These are phyloP conservation scores for Lasiosphaeria ovina DNA, from an alignment of 495 filamentous ascomycete genomes.

Conservation along the genomic window DNA sequence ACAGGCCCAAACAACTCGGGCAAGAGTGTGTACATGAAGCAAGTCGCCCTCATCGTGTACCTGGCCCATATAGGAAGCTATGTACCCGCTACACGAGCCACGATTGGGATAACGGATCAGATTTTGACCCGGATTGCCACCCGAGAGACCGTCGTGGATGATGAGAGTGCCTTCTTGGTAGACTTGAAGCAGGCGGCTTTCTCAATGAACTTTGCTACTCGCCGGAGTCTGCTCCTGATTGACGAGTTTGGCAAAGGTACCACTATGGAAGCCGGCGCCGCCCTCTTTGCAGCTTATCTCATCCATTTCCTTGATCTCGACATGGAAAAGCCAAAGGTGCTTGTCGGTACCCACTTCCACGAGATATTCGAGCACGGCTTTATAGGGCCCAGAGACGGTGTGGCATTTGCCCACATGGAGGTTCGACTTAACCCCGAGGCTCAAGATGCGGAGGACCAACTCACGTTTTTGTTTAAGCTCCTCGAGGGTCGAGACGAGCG, in stretches of 20 bases:
- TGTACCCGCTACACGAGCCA: slow-evolving; percentile 76
- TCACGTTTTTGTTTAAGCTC: slow-evolving; percentile 85
- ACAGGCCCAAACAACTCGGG: slow-evolving; percentile 97
- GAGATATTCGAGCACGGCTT: slow-evolving; percentile 83
- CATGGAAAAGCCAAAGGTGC: slow-evolving; percentile 69
- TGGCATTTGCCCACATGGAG: slow-evolving; percentile 85
- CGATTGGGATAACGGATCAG: slow-evolving; percentile 86
- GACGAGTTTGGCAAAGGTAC: slow-evolving; percentile 99
- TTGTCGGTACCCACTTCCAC: slow-evolving; percentile 91
- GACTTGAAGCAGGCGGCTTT: slow-evolving; percentile 88
- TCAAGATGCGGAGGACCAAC: slow-evolving; percentile 62
- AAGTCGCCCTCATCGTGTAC: slow-evolving; percentile 90
- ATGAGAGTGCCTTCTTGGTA: slow-evolving; percentile 90
- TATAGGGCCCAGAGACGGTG: slow-evolving; percentile 53
- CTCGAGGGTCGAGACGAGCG: slow-evolving; percentile 67
- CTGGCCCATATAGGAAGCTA: slow-evolving; percentile 92
- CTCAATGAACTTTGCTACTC: slow-evolving; percentile 72
- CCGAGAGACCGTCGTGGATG: slow-evolving; percentile 77
- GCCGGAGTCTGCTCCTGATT: slow-evolving; percentile 75
- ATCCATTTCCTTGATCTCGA: slow-evolving; percentile 66
- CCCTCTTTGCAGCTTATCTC: slow-evolving; percentile 78
- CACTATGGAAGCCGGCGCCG: slow-evolving; percentile 75
- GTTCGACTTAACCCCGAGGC: slow-evolving; percentile 66
- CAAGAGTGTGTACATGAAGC: slow-evolving; percentile 95
- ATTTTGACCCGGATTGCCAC: slow-evolving; percentile 88